Percentiles rank a stretch among this genome's conserved stretches.
Conservation (phyloP, 2,329 filamentous ascomycete genomes). For the Helotiales sp. region DNA sequence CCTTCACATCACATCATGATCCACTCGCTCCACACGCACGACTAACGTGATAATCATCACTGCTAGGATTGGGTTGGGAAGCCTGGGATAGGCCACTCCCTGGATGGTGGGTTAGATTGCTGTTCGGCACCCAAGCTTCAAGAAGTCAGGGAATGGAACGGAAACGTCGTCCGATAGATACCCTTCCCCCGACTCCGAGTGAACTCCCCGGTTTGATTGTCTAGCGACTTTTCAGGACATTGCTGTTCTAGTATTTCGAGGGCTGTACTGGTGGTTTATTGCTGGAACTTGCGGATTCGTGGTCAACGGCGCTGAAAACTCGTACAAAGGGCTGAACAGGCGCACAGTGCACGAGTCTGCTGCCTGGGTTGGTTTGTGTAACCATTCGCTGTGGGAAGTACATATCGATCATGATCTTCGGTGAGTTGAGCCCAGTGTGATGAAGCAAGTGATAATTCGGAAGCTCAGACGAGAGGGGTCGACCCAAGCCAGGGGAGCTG, state of each 20-base stretch:
- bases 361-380: neutral
- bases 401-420: neutral
- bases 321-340: neutral
- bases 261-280: neutral
- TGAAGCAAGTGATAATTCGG: neutral
- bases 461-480: neutral
- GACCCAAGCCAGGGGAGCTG: neutral
- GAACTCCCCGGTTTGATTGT: too few species aligned
- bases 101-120: slow-evolving; percentile 1
- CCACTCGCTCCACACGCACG: slow-evolving; percentile 1
- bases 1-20: slow-evolving; percentile 1
- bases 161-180: slow-evolving; percentile 14
- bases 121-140: slow-evolving; percentile 8
- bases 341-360: neutral
- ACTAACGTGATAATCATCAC: neutral
- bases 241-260: too few species aligned
- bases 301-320: neutral
- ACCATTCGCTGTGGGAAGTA: neutral
- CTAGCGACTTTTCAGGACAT: too few species aligned
- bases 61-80: neutral
- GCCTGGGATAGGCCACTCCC: neutral
- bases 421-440: neutral
- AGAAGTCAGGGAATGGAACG: too few species aligned
- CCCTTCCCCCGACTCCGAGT: neutral
- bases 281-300: neutral